Conservation (phyloP, 371 early-diverging fungal genomes). For the Phascolomyces articulosus region DNA sequence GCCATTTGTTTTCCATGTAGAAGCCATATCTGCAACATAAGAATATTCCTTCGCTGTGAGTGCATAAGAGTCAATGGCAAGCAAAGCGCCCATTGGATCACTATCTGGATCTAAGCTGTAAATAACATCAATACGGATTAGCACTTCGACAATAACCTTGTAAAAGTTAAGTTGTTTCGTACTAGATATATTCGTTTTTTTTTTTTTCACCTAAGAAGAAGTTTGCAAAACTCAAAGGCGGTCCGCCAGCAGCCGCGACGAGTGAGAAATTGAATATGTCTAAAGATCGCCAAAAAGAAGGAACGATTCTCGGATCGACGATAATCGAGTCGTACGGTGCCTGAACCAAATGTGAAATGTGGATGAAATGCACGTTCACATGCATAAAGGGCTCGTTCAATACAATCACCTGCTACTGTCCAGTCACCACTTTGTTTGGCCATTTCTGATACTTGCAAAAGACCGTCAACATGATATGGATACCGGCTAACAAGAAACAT, state of each 20-base stretch:
- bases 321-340: constrained; percentile 72
- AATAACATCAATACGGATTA: too few relatives aligned
- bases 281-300: constrained; percentile 81
- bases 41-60: constrained; percentile 75
- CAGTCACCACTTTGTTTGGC: constrained; percentile 83
- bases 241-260: constrained; percentile 94
- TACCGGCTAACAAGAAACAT: constrained; percentile 66
- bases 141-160: too few relatives aligned
- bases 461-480: constrained; percentile 87
- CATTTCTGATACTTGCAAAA: constrained; percentile 85
- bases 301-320: constrained; percentile 78
- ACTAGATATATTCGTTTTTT: too few relatives aligned
- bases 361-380: constrained; percentile 87
- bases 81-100: constrained; percentile 78
- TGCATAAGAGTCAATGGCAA: constrained; percentile 85
- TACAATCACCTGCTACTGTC: constrained; percentile 74
- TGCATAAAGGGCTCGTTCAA: constrained; percentile 83
- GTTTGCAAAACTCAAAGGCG: constrained; percentile 86
- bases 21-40: constrained; percentile 62
- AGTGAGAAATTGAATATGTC: constrained; percentile 83
- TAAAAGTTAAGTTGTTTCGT: too few relatives aligned
- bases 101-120: constrained; percentile 70
- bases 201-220: constrained; percentile 60
- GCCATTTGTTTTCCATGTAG: constrained; percentile 42
- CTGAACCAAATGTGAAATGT: constrained; percentile 73